Percentiles rank a stretch among this genome's conserved stretches.
These are phyloP conservation scores for Neostapfia colusana DNA, from an alignment of 176 grass and related monocot species.

Conservation along the genomic window DNA sequence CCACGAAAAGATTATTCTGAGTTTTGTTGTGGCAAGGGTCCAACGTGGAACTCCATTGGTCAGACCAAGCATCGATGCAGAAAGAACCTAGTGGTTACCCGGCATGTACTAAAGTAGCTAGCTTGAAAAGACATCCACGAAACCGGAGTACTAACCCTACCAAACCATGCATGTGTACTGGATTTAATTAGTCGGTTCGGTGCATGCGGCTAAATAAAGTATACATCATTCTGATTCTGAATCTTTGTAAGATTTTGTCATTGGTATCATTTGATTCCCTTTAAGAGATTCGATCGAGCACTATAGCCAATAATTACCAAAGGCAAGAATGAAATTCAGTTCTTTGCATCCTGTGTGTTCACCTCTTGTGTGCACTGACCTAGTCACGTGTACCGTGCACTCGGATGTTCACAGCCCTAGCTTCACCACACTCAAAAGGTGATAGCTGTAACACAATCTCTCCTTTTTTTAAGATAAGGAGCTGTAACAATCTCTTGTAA, in stretches of 20 bases:
- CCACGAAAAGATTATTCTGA: conserved; percentile 17
- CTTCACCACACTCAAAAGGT: neutral
- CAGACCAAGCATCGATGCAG: conserved; percentile 43
- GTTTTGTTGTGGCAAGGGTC: conserved; percentile 15
- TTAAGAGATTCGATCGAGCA: conserved; percentile 11
- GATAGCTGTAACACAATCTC: no score
- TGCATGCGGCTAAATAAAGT: conserved; percentile 16
- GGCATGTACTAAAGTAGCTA: conserved; percentile 3
- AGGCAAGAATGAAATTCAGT: neutral
- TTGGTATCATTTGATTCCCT: neutral
- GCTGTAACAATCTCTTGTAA: neutral
- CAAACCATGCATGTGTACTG: conserved; percentile 19
- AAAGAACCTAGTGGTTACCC: conserved; percentile 32
- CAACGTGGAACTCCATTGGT: conserved; percentile 48
- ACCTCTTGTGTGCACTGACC: no score
- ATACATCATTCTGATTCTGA: neutral
- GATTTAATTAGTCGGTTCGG: conserved; percentile 1
- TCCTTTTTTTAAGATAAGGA: no score
- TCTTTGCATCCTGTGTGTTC: no score
- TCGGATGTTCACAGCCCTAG: no score
- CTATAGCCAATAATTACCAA: neutral
- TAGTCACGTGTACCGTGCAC: no score
- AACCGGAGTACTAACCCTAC: neutral
- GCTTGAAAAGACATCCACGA: conserved; percentile 20
- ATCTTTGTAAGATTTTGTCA: conserved; percentile 19